Evolutionary conservation across 768 basidiomycete genomes (phyloP), one percentile per base, ranked within the genome.

Genomic region (Amanita fuliginea): DNA sequence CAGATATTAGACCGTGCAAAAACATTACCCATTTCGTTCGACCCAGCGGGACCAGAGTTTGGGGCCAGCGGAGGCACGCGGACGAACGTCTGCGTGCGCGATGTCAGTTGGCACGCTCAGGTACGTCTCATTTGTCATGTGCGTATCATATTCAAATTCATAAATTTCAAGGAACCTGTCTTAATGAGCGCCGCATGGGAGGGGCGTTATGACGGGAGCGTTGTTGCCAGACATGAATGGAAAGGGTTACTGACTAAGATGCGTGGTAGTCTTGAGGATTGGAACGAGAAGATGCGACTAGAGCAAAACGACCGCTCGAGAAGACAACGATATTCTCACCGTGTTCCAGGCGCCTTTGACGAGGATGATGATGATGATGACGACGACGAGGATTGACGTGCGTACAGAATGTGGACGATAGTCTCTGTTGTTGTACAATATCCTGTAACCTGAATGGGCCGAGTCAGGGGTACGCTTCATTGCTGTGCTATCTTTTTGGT

Each of bases 121-220:
- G 86, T 85, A 62, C 33, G 62, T 52, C 22, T 34, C 9, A 47
- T 33, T 51, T 24, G 13, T 14, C n/a, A 33, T 34, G 18, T 18
- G 9, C 33, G 18, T 41, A 26, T 16, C 18, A 33, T 46, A 40
- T 39, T 22, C 16, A 40, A 21, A 30, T 22, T 26, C 8, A 35
- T 34, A 61, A 14, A 18, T n/a, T 33, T 13, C 26, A 42, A 86
- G 79, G 84, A 94, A 72, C 93, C 95, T 34, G 81, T 86, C 18
- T 61, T 99, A 42, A 86, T 99, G 82, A 92, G 86, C 54, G 89
- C 87, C 5, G 92, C 81, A 3, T 98, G 96, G 95, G 81, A 85
- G 37, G 73, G 68, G 34, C 68, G 69, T 24, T 66, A 72, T 28
- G 75, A 74, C 16, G 80, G 83, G 10, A 92, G 90, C 33, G 74